Evolutionary conservation across 1,139 yeast species (phyloP).

Genomic region (Pichia cactophila): DNA sequence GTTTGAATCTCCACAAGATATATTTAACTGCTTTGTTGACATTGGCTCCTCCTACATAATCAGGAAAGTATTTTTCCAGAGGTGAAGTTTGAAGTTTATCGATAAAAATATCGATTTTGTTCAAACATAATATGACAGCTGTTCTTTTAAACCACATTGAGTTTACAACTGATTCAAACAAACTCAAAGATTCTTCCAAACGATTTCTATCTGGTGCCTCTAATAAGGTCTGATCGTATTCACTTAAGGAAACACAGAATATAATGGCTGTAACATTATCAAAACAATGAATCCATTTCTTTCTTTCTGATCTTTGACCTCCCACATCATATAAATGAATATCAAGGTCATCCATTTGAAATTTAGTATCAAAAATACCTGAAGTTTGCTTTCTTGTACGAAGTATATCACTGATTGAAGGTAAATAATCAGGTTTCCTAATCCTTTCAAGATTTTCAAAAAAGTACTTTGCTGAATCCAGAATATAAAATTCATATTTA

Average conservation of each 20-base stretch:
- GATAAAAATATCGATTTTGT: slow-evolving; percentile 84
- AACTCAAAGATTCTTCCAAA: slow-evolving; percentile 74
- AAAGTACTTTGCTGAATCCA: slow-evolving; percentile 84
- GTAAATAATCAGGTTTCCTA: slow-evolving; percentile 52
- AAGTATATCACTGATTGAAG: slow-evolving; percentile 68
- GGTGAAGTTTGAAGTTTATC: slow-evolving; percentile 81
- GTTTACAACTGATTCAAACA: slow-evolving; percentile 85
- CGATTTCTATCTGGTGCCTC: slow-evolving; percentile 77
- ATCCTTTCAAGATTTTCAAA: slow-evolving; percentile 63
- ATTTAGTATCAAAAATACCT: slow-evolving; percentile 79
- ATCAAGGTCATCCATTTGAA: slow-evolving; percentile 68
- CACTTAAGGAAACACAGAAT: slow-evolving; percentile 84
- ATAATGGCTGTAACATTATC: slow-evolving; percentile 86
- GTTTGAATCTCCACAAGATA: slow-evolving; percentile 84
- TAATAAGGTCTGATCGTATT: slow-evolving; percentile 77
- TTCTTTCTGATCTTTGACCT: slow-evolving; percentile 88
- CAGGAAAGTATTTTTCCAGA: slow-evolving; percentile 76
- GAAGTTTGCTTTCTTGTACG: slow-evolving; percentile 89
- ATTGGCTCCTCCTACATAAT: slow-evolving; percentile 82
- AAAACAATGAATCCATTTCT: slow-evolving; percentile 93
- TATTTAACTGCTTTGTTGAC: slow-evolving; percentile 92
- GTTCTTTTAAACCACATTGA: slow-evolving; percentile 92
- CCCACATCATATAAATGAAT: slow-evolving; percentile 90
- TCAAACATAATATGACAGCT: slow-evolving; percentile 75
- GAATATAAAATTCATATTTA: slow-evolving; percentile 69